Evolutionary conservation across 2,329 filamentous ascomycete genomes (phyloP).

Genomic region (Purpureocillium lavendulum): DNA sequence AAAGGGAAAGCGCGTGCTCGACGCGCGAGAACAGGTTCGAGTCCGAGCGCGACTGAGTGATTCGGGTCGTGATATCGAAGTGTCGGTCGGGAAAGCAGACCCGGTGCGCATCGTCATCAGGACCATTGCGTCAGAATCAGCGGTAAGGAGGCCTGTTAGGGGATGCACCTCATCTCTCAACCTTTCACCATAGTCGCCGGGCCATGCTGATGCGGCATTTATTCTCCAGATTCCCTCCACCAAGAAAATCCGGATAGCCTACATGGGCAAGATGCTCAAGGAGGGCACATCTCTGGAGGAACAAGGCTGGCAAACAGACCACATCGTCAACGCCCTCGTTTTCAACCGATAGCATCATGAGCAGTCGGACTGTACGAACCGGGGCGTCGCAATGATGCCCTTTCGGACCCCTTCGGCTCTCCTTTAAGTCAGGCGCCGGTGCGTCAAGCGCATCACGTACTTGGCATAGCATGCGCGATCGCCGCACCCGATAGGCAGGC

Average conservation of each 20-base stretch:
- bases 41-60: conserved; percentile 60
- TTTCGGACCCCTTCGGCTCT: too few species aligned
- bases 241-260: conserved; percentile 62
- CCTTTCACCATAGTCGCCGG: neutral
- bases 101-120: conserved; percentile 54
- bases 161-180: neutral
- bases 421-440: too few species aligned
- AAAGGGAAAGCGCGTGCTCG: conserved; percentile 50
- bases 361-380: too few species aligned
- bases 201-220: neutral
- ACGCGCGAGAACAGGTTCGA: conserved; percentile 44
- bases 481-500: too few species aligned
- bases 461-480: too few species aligned
- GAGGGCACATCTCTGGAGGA: conserved; percentile 55
- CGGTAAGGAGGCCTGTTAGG: conserved; percentile 5
- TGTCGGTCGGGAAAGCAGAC: conserved; percentile 51
- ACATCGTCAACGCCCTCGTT: conserved; percentile 72
- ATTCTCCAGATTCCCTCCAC: conserved; percentile 42
- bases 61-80: conserved; percentile 52
- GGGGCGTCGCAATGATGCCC: too few species aligned
- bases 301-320: conserved; percentile 68
- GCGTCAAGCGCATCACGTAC: too few species aligned
- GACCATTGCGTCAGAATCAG: conserved; percentile 39
- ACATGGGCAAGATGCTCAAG: conserved; percentile 72
- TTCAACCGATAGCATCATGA: conserved; percentile 35